Evolutionary conservation across 2,329 filamentous ascomycete genomes (phyloP).

Genomic region (Ophiocordyceps sinensis): DNA sequence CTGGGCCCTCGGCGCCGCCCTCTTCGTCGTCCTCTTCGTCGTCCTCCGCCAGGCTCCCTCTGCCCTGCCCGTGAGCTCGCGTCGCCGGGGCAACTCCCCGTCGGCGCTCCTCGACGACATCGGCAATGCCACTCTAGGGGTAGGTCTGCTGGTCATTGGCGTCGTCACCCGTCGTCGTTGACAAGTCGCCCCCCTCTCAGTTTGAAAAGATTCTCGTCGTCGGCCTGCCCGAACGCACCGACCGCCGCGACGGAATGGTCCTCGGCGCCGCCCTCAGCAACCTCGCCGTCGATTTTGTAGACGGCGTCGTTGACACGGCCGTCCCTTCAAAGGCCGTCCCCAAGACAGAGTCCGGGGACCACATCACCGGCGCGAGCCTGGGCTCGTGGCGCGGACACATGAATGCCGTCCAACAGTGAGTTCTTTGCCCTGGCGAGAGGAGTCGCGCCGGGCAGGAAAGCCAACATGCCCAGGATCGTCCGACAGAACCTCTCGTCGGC

Average conservation of each 20-base stretch:
- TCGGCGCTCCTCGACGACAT: not conserved
- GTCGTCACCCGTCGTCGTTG: not conserved
- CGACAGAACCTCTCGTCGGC: slow-evolving; percentile 29
- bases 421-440: not conserved
- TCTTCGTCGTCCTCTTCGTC: not conserved
- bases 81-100: not conserved
- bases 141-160: not conserved
- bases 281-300: slow-evolving; percentile 28
- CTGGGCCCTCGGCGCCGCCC: not conserved
- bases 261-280: slow-evolving; percentile 30
- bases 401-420: slow-evolving; percentile 19
- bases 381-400: slow-evolving; percentile 26
- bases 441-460: not conserved
- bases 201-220: slow-evolving; percentile 40
- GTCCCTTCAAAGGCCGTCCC: slow-evolving; percentile 23
- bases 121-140: slow-evolving; percentile 2
- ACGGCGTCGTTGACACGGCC: slow-evolving; percentile 25
- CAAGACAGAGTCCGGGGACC: slow-evolving; percentile 15
- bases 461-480: slow-evolving; percentile 19
- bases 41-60: not conserved
- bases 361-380: slow-evolving; percentile 12
- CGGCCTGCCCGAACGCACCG: slow-evolving; percentile 32
- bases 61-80: not conserved
- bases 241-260: slow-evolving; percentile 34
- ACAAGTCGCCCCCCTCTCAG: slow-evolving; percentile 13